Percentiles rank a stretch among this genome's conserved stretches.
These are phyloP conservation scores for Pisolithus tinctorius DNA, from an alignment of 768 basidiomycete genomes.

Conservation along the genomic window DNA sequence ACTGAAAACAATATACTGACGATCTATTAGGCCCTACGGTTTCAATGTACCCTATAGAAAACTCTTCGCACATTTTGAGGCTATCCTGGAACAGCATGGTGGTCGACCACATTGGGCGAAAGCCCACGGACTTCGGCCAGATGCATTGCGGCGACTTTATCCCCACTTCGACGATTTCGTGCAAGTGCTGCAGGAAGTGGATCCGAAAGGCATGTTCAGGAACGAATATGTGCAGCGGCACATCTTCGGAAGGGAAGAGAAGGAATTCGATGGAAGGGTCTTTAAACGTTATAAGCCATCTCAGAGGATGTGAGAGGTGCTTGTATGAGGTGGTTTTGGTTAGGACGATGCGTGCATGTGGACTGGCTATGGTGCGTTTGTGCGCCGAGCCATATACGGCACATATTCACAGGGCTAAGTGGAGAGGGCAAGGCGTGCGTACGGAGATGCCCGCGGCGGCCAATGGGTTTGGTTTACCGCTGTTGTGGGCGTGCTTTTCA, in stretches of 20 bases:
- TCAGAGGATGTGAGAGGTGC: conserved; percentile 6
- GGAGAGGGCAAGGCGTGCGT: too few species aligned
- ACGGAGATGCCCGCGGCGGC: too few species aligned
- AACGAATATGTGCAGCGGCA: conserved; percentile 90
- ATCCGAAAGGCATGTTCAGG: conserved; percentile 71
- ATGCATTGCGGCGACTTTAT: conserved; percentile 60
- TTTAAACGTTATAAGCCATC: conserved; percentile 34
- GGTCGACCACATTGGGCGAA: conserved; percentile 98
- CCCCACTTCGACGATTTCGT: conserved; percentile 78
- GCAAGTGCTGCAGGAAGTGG: conserved; percentile 56
- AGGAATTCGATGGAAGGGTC: conserved; percentile 35
- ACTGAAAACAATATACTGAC: conserved; percentile 2
- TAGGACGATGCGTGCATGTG: not conserved
- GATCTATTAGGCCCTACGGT: conserved; percentile 66
- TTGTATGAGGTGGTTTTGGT: not conserved
- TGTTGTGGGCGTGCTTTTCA: too few species aligned
- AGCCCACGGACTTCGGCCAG: conserved; percentile 66
- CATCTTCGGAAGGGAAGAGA: conserved; percentile 55
- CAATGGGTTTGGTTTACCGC: too few species aligned
- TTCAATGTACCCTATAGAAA: conserved; percentile 73
- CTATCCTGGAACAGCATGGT: conserved; percentile 56
- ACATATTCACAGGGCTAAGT: too few species aligned
- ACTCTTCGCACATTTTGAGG: conserved; percentile 72
- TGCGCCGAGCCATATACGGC: not conserved
- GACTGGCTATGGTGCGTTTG: not conserved